Evolutionary conservation across 176 grass and related monocot species (phyloP).

Genomic region (Oryza meridionalis): DNA sequence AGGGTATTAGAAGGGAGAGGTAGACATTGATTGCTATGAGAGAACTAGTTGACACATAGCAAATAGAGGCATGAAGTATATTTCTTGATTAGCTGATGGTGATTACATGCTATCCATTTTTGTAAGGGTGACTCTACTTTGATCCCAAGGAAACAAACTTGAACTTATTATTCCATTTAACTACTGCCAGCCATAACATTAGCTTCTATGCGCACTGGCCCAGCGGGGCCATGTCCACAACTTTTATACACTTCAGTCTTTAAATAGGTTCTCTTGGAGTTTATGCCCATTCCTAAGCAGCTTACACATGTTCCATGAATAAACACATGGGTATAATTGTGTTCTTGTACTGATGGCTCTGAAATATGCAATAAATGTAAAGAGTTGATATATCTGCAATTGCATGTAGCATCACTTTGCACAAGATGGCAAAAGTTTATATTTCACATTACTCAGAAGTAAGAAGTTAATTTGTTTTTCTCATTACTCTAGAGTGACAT

Average conservation of each 20-base stretch:
- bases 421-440: neutral
- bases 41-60: neutral
- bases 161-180: too few relatives aligned
- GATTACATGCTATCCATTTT: neutral
- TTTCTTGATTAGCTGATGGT: neutral
- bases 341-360: neutral
- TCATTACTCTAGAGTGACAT: constrained; percentile 4
- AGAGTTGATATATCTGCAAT: neutral
- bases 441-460: neutral
- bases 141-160: too few relatives aligned
- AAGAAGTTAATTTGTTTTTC: constrained; percentile 10
- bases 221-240: too few relatives aligned
- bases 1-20: neutral
- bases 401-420: neutral
- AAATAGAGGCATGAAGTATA: neutral
- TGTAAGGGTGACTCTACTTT: too few relatives aligned
- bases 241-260: neutral
- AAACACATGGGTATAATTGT: neutral
- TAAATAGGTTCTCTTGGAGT: constrained; percentile 11
- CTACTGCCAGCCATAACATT: too few relatives aligned
- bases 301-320: neutral
- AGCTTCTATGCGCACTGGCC: too few relatives aligned
- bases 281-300: constrained; percentile 31
- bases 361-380: constrained; percentile 7
- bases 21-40: neutral